phyloP scores from a whole-genome alignment of 2,329 filamentous ascomycete genomes.

The Claviceps sp. region DNA sequence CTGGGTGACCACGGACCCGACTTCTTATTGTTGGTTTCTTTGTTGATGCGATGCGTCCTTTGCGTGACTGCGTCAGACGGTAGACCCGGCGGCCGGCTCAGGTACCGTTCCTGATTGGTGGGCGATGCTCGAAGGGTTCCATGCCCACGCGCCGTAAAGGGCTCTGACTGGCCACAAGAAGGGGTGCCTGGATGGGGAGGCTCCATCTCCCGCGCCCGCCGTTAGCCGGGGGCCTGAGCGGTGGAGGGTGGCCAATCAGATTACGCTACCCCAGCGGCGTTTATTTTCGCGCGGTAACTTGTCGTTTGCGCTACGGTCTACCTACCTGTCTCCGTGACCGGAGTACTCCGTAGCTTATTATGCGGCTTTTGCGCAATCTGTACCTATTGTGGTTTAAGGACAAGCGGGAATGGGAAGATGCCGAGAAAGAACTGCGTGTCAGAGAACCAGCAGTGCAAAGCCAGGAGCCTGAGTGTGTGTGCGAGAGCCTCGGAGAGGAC shows the following conservation, averaged over 20 bases:
- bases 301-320: too few species aligned
- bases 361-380: too few species aligned
- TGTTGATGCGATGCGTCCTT: too few species aligned
- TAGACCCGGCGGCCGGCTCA: conserved; percentile 2
- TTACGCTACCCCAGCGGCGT: too few species aligned
- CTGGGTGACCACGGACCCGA: neutral
- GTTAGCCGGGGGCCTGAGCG: neutral
- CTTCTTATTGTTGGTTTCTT: neutral
- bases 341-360: too few species aligned
- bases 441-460: neutral
- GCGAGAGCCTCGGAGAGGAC: too few species aligned
- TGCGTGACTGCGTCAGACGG: neutral
- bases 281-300: too few species aligned
- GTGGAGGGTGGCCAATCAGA: neutral
- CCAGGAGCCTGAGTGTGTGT: too few species aligned
- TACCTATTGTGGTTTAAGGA: too few species aligned
- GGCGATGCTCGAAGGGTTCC: neutral
- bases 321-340: too few species aligned
- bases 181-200: conserved; percentile 8
- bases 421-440: neutral
- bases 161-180: conserved; percentile 7
- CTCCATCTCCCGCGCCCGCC: neutral
- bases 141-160: neutral
- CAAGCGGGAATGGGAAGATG: neutral
- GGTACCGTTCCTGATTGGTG: conserved; percentile 12